These are phyloP conservation scores for Ogataea glucozyma DNA, from an alignment of 805 yeast genomes.

Conservation along the genomic window DNA sequence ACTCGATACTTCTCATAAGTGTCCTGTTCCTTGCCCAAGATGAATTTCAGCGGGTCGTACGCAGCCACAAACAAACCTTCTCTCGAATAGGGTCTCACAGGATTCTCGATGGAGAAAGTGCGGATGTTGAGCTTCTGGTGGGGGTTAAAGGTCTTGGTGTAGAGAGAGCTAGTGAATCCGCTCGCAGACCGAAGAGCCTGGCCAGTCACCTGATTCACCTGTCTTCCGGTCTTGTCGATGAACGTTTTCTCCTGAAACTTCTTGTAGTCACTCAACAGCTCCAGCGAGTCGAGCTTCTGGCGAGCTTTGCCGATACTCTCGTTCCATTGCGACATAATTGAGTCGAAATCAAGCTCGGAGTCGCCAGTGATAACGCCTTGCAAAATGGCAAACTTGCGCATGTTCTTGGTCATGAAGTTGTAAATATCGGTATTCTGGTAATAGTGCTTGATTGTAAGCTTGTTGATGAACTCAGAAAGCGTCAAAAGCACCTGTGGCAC, in stretches of 20 bases:
- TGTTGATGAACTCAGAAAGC: slow-evolving; percentile 50
- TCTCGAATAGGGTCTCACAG: slow-evolving; percentile 35
- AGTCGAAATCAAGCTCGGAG: slow-evolving; percentile 30
- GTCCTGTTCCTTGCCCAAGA: slow-evolving; percentile 14
- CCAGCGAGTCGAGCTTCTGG: slow-evolving; percentile 41
- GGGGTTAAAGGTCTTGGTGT: slow-evolving; percentile 36
- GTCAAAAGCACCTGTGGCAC: slow-evolving; percentile 48
- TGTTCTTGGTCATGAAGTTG: slow-evolving; percentile 34
- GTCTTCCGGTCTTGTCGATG: slow-evolving; percentile 32
- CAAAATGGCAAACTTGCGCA: slow-evolving; percentile 29
- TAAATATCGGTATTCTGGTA: slow-evolving; percentile 41
- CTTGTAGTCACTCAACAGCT: slow-evolving; percentile 39
- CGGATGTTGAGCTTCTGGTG: slow-evolving; percentile 30
- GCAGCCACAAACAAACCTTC: slow-evolving; percentile 36
- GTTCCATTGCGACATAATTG: slow-evolving; percentile 42
- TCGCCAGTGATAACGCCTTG: slow-evolving; percentile 34
- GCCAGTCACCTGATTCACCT: slow-evolving; percentile 28
- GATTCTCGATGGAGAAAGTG: slow-evolving; percentile 35
- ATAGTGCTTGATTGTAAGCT: slow-evolving; percentile 40
- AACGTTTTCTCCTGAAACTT: slow-evolving; percentile 39
- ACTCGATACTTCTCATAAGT: slow-evolving; percentile 1
- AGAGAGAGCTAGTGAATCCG: slow-evolving; percentile 32
- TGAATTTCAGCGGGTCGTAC: slow-evolving; percentile 31
- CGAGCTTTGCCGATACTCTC: slow-evolving; percentile 37
- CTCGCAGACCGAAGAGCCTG: slow-evolving; percentile 32